Evolutionary conservation across 1,139 yeast genomes (phyloP), one percentile per base, ranked within the genome.

Genomic region (Sugiyamaella japonica): DNA sequence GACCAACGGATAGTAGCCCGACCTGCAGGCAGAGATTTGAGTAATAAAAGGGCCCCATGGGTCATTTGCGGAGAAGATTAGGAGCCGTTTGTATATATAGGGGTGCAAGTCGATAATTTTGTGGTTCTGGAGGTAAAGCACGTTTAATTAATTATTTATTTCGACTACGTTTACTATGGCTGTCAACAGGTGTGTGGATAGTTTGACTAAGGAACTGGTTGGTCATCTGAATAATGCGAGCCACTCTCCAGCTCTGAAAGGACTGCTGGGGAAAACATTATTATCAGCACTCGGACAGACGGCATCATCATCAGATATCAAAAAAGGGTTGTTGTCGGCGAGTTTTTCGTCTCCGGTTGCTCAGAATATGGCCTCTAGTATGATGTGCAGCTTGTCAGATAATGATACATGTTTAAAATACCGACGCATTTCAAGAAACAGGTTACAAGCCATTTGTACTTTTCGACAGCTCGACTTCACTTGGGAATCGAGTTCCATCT

Each of bases 401-500:
- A 25, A 16, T 17, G 13, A 3, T 16, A 7, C 43, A 12, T 9
- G 25, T 9, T 15, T 23, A 8, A 50, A 51, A 29, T 61, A 48
- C 40, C 56, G 66, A 7, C 59, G 65, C n/a, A 49, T 64, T 17
- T 52, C 63, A 6, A 41, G 59, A 25, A 54, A 59, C 23, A 52
- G 63, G 9, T 28, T 63, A 12, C 67, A 65, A 43, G 66, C 66
- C 2, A 43, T 54, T 34, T 56, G 58, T 38, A 56, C 56, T 9
- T 50, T 59, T 13, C 43, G 50, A 3, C 58, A 56, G 6, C 52
- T 65, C n/a, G 66, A 61, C 32, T 62, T 65, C 37, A 52, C 64
- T 8, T 66, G 65, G 66, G 69, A 65, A 49, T 63, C 66, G 10
- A 49, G 56, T n/a, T 57, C 66, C 10, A 59, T 64, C 17, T 56